Conservation (phyloP, 2,329 filamentous ascomycete species). For the Ophiobolus disseminans region DNA sequence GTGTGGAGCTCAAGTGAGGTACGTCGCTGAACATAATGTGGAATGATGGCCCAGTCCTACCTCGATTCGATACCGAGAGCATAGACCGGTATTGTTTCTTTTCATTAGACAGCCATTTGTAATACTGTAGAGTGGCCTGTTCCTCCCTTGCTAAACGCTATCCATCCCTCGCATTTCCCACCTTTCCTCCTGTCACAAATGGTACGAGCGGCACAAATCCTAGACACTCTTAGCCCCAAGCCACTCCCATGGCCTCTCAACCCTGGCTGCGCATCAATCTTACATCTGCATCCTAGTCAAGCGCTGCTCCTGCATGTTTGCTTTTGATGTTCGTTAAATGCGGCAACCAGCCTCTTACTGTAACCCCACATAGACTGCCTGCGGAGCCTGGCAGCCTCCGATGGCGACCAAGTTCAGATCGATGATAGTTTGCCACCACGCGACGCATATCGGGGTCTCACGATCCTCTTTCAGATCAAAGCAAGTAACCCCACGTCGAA, state of each 20-base stretch:
- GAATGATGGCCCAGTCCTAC: not conserved
- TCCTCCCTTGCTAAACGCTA: slow-evolving; percentile 1
- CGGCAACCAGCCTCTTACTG: slow-evolving; percentile 3
- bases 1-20: slow-evolving; percentile 27
- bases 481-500: too few species aligned
- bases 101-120: slow-evolving; percentile 11
- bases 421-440: too few species aligned
- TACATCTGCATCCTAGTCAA: slow-evolving; percentile 10
- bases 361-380: slow-evolving; percentile 5
- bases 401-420: slow-evolving; percentile 1
- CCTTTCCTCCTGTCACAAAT: slow-evolving; percentile 11
- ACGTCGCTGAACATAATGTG: slow-evolving; percentile 28
- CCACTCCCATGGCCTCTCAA: slow-evolving; percentile 10
- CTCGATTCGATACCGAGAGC: not conserved
- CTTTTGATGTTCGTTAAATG: slow-evolving; percentile 17
- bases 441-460: too few species aligned
- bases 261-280: slow-evolving; percentile 14
- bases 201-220: slow-evolving; percentile 8
- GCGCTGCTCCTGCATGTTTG: slow-evolving; percentile 15
- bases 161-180: slow-evolving; percentile 4
- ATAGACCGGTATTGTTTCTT: slow-evolving; percentile 6
- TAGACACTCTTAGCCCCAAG: slow-evolving; percentile 12
- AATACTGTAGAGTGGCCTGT: slow-evolving; percentile 4
- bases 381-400: slow-evolving; percentile 4
- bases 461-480: too few species aligned